Percentiles rank a stretch among this genome's conserved stretches.
phyloP scores from a whole-genome alignment of 1,284 basidiomycete genomes.

The Meripilus lineatus region DNA sequence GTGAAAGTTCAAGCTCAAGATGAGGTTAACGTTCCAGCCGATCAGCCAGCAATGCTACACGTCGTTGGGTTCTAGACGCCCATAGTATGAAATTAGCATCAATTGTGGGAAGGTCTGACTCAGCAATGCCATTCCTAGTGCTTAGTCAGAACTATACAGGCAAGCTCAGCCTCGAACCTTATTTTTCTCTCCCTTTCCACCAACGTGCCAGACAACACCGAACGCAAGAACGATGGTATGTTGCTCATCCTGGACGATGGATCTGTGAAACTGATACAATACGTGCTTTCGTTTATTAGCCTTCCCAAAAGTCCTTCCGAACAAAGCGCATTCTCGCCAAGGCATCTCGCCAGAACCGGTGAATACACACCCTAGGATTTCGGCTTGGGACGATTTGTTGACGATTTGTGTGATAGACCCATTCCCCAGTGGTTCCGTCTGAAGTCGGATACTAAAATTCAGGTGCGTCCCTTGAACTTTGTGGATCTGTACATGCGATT shows the following conservation, averaged over 20 bases:
- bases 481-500: background rate
- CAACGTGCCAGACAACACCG: slow-evolving; percentile 22
- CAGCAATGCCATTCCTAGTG: no score
- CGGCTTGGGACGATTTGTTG: slow-evolving; percentile 2
- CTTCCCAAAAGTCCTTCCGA: slow-evolving; percentile 97
- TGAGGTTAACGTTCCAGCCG: no score
- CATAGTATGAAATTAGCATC: slow-evolving; percentile 1
- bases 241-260: no score
- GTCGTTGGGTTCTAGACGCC: background rate
- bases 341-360: slow-evolving; percentile 95
- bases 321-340: slow-evolving; percentile 97
- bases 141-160: slow-evolving; percentile 38
- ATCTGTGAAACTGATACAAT: no score
- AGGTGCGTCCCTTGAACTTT: slow-evolving; percentile 51
- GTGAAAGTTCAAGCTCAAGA: no score
- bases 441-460: slow-evolving; percentile 94
- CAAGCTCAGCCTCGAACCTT: slow-evolving; percentile 25
- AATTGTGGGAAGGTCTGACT: no score
- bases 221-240: slow-evolving; percentile 30
- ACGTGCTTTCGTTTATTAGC: slow-evolving; percentile 48
- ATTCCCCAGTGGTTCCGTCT: slow-evolving; percentile 99
- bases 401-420: slow-evolving; percentile 47
- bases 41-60: no score
- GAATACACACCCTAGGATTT: slow-evolving; percentile 26
- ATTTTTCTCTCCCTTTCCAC: slow-evolving; percentile 27